Conservation (phyloP, 1,139 yeast genomes). For the Yamadazyma triangularis region DNA sequence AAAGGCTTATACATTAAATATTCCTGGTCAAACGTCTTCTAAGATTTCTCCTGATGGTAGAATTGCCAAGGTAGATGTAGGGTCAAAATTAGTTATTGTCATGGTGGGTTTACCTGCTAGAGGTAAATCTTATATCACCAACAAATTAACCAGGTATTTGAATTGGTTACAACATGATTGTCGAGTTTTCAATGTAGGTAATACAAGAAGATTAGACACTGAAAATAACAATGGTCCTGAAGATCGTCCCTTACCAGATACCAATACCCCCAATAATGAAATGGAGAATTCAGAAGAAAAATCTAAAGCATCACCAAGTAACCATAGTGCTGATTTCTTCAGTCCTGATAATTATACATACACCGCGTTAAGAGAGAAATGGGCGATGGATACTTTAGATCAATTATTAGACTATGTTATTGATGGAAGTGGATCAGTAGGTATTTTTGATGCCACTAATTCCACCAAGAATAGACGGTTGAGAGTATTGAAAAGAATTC, state of each 20-base stretch:
- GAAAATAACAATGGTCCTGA: conserved; percentile 71
- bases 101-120: conserved; percentile 95
- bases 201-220: conserved; percentile 71
- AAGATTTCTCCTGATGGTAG: conserved; percentile 80
- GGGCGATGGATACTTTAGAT: conserved; percentile 96
- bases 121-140: conserved; percentile 89
- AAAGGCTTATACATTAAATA: conserved; percentile 77
- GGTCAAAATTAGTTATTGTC: conserved; percentile 82
- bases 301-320: conserved; percentile 7
- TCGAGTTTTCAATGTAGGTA: conserved; percentile 88
- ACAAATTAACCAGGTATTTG: conserved; percentile 78
- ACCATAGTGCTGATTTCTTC: conserved; percentile 80
- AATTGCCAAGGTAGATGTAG: conserved; percentile 67
- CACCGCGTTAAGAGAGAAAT: conserved; percentile 71
- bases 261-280: conserved; percentile 35
- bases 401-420: conserved; percentile 76
- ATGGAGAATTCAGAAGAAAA: conserved; percentile 8
- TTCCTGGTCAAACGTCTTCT: conserved; percentile 88
- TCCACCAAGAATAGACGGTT: conserved; percentile 73
- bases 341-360: conserved; percentile 71
- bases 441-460: conserved; percentile 93
- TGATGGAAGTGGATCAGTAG: conserved; percentile 83
- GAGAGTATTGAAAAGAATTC: conserved; percentile 64
- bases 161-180: conserved; percentile 93
- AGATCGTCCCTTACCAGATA: conserved; percentile 64